Base-by-base conservation (phyloP, 2,329 filamentous ascomycete species). In the Penicillium sumatraense region DNA sequence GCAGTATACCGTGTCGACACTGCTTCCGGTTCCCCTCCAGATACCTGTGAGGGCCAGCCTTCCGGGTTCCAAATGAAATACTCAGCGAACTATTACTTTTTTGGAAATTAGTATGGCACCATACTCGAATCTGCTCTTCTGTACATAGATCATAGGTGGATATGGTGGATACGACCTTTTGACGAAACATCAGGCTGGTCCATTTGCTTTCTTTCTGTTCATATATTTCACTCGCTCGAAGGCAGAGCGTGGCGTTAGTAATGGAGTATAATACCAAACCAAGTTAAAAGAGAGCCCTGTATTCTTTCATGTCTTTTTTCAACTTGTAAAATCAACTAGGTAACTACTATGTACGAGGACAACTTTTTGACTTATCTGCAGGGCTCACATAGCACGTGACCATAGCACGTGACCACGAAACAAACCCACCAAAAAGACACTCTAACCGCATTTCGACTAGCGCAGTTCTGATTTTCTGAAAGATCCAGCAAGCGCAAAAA, bases 1-100 rank as follows among this genome's bases (percentile, higher is more conserved):
- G 86, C 91, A 71, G 87, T 96, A 21, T 98, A 93, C 76, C 85
- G 93, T 11, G 78, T 97, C 41, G 83, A 90, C 66, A 98, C 93
- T 10, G 91, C 89, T 1, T 93, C 92, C 23, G 93, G 93, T 10
- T 84, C 82, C 44, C 77, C 91, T 2, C 93, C 93, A 0, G 78
- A 83, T 23, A 89, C 86, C 0, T 98, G 93, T 71, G 72, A 83
- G 29, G 89, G 86, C 10, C 81, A 86, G 80, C 72, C 80, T 0
- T 79, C 81, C 10, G 68, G 75, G 1, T 93, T 97, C 63, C 78
- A 87, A 58, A 85, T 96, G 13, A 81, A 93, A 68, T 97, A 98
- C 75, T 82, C 90, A 27, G 87, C 93, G 38, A 85, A 93, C 82
- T 97, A 90, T 65, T 87, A 83, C 88, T 88, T 81, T 58, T 84